Percentiles rank a stretch among this genome's conserved stretches.
These are phyloP conservation scores for Camillea tinctor DNA, from an alignment of 2,329 filamentous ascomycete genomes.

Conservation along the genomic window DNA sequence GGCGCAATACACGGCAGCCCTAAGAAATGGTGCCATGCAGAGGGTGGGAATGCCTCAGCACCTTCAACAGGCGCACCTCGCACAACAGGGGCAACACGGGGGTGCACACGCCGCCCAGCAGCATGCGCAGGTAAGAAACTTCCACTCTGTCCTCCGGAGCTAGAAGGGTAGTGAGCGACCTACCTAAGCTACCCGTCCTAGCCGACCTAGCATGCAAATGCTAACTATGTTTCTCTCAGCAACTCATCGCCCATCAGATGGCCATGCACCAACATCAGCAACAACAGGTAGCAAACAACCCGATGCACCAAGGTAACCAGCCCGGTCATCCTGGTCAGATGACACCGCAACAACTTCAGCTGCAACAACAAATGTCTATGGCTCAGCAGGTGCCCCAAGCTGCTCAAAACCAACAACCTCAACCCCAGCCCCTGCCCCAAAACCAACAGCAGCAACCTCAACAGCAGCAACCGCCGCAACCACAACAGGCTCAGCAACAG, in stretches of 20 bases:
- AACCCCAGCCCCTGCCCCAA: constrained; percentile 29
- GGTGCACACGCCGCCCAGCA: constrained; percentile 22
- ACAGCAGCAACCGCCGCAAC: constrained; percentile 29
- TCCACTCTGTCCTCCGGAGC: background rate
- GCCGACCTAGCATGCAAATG: background rate
- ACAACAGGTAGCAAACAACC: constrained; percentile 42
- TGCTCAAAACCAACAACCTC: constrained; percentile 36
- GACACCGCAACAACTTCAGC: constrained; percentile 42
- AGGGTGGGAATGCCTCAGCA: constrained; percentile 43
- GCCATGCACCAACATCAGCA: constrained; percentile 38
- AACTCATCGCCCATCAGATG: constrained; percentile 30
- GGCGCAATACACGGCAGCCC: constrained; percentile 43
- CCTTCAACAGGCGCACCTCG: constrained; percentile 39
- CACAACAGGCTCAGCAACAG: constrained; percentile 20
- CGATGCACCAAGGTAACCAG: constrained; percentile 40
- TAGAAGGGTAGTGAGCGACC: too few relatives aligned
- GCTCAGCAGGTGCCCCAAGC: constrained; percentile 38
- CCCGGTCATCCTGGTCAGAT: constrained; percentile 36
- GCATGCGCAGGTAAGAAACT: constrained; percentile 26
- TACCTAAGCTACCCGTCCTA: too few relatives aligned
- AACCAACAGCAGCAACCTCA: constrained; percentile 23
- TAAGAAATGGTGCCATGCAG: constrained; percentile 35
- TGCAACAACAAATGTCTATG: constrained; percentile 38
- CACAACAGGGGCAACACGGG: constrained; percentile 31
- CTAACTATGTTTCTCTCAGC: background rate